These are phyloP conservation scores for Nothophoma quercina DNA, from an alignment of 2,329 filamentous ascomycete genomes.

Conservation along the genomic window DNA sequence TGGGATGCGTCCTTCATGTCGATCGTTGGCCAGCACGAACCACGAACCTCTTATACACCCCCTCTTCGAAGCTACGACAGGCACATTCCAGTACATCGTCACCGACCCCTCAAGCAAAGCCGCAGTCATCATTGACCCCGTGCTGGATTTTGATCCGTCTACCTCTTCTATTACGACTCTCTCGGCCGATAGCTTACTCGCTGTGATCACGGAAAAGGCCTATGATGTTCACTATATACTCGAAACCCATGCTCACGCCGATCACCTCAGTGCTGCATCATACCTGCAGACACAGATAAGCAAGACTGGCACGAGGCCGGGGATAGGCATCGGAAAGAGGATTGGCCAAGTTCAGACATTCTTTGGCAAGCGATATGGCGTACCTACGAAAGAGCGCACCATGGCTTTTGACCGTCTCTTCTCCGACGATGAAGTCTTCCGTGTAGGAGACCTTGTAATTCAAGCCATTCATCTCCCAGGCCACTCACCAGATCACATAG, in stretches of 20 bases:
- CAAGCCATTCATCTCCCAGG: slow-evolving; percentile 65
- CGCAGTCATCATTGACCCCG: slow-evolving; percentile 68
- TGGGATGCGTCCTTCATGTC: background rate
- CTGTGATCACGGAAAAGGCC: slow-evolving; percentile 51
- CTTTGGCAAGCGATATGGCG: slow-evolving; percentile 60
- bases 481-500: slow-evolving; percentile 68
- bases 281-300: slow-evolving; percentile 60
- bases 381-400: slow-evolving; percentile 54
- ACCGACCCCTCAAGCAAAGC: slow-evolving; percentile 59
- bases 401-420: slow-evolving; percentile 63
- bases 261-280: slow-evolving; percentile 66
- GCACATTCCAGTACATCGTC: slow-evolving; percentile 68
- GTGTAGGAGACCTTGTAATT: slow-evolving; percentile 57
- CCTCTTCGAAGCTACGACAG: slow-evolving; percentile 53
- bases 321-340: slow-evolving; percentile 63
- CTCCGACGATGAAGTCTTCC: slow-evolving; percentile 62
- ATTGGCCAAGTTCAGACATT: slow-evolving; percentile 61
- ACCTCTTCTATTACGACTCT: slow-evolving; percentile 57
- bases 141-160: slow-evolving; percentile 63
- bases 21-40: background rate
- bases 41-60: slow-evolving; percentile 26
- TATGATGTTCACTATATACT: slow-evolving; percentile 63
- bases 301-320: slow-evolving; percentile 43
- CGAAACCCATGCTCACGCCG: slow-evolving; percentile 69
- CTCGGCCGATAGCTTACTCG: slow-evolving; percentile 62